Evolutionary conservation across 345 rosid genomes (phyloP).

Genomic region (Linum lewisii): DNA sequence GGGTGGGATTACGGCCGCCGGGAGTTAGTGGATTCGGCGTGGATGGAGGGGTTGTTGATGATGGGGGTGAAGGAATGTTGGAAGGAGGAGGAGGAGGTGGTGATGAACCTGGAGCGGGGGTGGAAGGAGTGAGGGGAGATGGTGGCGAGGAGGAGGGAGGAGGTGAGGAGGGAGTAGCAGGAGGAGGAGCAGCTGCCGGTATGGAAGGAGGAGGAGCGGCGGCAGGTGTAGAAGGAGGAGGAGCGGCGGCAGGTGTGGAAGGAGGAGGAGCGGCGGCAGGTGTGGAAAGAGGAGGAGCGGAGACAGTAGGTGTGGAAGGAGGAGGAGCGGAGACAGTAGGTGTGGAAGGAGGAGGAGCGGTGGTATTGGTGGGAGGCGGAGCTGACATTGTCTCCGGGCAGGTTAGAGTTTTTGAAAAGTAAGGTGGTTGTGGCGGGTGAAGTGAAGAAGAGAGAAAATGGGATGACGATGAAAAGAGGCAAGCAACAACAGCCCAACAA

Average conservation of each 20-base stretch:
- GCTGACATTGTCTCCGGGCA: not conserved
- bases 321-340: constrained; percentile 25
- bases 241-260: not conserved
- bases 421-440: not conserved
- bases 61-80: constrained; percentile 19
- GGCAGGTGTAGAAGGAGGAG: not conserved
- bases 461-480: not conserved
- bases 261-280: constrained; percentile 16
- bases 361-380: constrained; percentile 3
- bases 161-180: constrained; percentile 22
- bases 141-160: not conserved
- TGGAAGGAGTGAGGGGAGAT: not conserved
- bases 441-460: not conserved
- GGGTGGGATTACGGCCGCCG: constrained; percentile 8
- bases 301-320: constrained; percentile 21
- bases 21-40: constrained; percentile 22
- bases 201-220: constrained; percentile 17
- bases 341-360: constrained; percentile 4
- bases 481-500: too few relatives aligned
- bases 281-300: constrained; percentile 17
- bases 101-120: not conserved
- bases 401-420: not conserved
- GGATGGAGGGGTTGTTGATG: constrained; percentile 21
- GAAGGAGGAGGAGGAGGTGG: constrained; percentile 9
- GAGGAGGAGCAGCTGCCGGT: constrained; percentile 12